Evolutionary conservation across 148 eudicot species (phyloP).

Genomic region (Selenicereus undatus): DNA sequence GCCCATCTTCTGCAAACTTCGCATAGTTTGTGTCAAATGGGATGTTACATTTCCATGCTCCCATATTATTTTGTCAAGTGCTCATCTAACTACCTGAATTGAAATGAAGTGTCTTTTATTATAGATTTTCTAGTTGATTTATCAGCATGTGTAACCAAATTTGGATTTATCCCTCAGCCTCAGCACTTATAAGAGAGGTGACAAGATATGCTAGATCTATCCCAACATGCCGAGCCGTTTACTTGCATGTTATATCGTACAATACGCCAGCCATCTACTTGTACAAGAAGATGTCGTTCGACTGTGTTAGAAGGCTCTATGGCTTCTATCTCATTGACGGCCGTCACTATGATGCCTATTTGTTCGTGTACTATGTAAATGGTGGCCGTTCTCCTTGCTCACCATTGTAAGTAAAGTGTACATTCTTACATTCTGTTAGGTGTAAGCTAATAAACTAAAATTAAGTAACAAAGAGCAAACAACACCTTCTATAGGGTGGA

Average conservation of each 20-base stretch:
- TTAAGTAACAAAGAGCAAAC: neutral
- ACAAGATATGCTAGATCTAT: slow-evolving; percentile 72
- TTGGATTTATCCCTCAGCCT: slow-evolving; percentile 42
- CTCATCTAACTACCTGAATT: neutral
- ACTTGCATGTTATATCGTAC: slow-evolving; percentile 90
- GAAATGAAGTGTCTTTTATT: neutral
- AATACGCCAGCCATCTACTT: slow-evolving; percentile 80
- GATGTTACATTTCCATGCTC: neutral
- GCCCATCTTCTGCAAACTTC: neutral
- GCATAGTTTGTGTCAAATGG: neutral
- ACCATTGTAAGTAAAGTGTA: slow-evolving; percentile 63
- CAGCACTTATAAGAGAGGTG: slow-evolving; percentile 74
- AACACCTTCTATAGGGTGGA: neutral
- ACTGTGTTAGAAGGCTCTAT: slow-evolving; percentile 64
- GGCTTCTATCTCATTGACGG: slow-evolving; percentile 76
- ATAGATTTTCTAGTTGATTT: neutral
- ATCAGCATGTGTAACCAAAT: slow-evolving; percentile 12
- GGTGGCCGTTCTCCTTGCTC: slow-evolving; percentile 97
- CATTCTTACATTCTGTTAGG: neutral
- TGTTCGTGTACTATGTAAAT: slow-evolving; percentile 85
- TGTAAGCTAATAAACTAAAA: neutral
- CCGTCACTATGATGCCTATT: slow-evolving; percentile 78
- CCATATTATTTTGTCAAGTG: neutral
- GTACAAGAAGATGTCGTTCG: slow-evolving; percentile 88
- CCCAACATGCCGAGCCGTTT: slow-evolving; percentile 71